A percentile compares a stretch with the other conserved stretches of the same genome.
These are phyloP conservation scores for Chromera velia DNA, from an alignment of 73 alveolate species.

Conservation along the genomic window DNA sequence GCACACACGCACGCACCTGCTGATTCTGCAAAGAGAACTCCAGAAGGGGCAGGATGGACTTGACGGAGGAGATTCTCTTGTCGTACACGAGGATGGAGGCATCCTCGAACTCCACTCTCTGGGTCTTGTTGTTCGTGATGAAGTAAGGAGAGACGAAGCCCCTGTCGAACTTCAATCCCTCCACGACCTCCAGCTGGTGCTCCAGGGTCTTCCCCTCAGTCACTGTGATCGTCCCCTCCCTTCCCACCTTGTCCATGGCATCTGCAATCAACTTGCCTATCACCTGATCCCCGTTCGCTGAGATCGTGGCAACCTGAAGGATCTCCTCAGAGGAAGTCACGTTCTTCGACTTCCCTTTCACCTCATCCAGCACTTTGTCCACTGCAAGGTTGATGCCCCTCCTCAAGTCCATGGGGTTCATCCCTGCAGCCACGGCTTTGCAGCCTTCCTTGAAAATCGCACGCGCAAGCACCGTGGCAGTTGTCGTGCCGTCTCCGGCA, in stretches of 20 bases:
- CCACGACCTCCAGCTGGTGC: constrained; percentile 92
- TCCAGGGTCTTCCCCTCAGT: constrained; percentile 85
- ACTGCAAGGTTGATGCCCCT: constrained; percentile 90
- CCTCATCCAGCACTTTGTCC: constrained; percentile 70
- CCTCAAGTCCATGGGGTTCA: constrained; percentile 96
- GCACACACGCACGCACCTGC: too few relatives aligned
- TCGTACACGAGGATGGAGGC: constrained; percentile 84
- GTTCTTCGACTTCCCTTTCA: constrained; percentile 39
- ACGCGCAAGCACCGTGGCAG: constrained; percentile 92
- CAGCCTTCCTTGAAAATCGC: constrained; percentile 47
- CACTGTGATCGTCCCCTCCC: constrained; percentile 92
- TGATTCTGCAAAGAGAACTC: constrained; percentile 19
- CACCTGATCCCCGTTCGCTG: constrained; percentile 89
- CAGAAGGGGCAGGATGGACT: constrained; percentile 66
- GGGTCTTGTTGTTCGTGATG: constrained; percentile 83
- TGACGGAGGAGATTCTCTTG: constrained; percentile 81
- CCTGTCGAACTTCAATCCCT: constrained; percentile 90
- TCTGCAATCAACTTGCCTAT: constrained; percentile 86
- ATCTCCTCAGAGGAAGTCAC: constrained; percentile 58
- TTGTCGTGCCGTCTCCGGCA: constrained; percentile 98
- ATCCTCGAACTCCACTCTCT: constrained; percentile 66
- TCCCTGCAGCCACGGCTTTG: constrained; percentile 89
- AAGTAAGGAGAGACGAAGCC: constrained; percentile 97
- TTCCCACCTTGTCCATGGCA: constrained; percentile 84
- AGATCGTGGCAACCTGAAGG: constrained; percentile 87